These are phyloP conservation scores for Dothideomycetes sp. DNA, from an alignment of 2,329 filamentous ascomycete genomes.

Conservation along the genomic window DNA sequence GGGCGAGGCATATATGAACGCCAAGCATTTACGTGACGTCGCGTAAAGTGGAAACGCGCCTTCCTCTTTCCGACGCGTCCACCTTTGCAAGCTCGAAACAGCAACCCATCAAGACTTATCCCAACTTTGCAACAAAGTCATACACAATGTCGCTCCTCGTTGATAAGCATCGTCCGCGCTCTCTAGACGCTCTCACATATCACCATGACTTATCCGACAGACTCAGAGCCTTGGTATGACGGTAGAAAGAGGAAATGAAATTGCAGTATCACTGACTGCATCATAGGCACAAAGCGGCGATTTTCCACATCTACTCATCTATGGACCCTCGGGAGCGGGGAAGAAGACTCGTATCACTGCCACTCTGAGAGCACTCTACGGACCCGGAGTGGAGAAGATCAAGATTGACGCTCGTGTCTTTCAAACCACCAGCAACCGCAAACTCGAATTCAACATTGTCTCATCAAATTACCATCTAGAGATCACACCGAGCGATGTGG, in stretches of 20 bases:
- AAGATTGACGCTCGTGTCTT: constrained; percentile 97
- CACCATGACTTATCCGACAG: constrained; percentile 81
- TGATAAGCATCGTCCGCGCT: constrained; percentile 58
- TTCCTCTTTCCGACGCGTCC: too few species aligned
- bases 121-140: background rate
- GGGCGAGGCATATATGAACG: too few species aligned
- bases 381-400: constrained; percentile 97
- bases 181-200: constrained; percentile 70
- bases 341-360: constrained; percentile 97
- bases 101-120: too few species aligned
- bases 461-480: constrained; percentile 95
- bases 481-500: constrained; percentile 94
- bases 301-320: constrained; percentile 94
- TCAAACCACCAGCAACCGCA: constrained; percentile 88
- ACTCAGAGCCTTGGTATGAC: constrained; percentile 65
- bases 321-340: constrained; percentile 89
- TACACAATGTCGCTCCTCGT: constrained; percentile 51
- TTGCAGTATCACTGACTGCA: background rate
- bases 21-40: too few species aligned
- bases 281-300: constrained; percentile 84
- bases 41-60: too few species aligned
- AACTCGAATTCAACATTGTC: constrained; percentile 98
- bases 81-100: background rate
- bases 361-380: constrained; percentile 89
- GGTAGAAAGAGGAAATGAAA: background rate